Base-by-base conservation (phyloP, 345 rosid species). In the Eucalyptus marginata region DNA sequence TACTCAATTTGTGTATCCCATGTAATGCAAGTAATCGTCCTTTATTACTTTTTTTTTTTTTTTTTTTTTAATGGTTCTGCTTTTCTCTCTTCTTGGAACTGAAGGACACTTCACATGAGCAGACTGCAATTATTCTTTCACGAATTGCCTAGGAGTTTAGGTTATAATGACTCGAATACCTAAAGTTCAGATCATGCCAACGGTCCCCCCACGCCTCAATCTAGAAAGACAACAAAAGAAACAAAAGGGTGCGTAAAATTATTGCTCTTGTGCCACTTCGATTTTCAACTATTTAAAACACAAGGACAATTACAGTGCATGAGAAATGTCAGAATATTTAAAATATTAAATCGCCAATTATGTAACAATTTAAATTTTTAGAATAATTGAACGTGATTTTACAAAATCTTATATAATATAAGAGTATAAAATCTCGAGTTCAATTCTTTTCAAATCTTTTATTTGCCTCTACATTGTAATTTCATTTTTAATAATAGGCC, bases 391-490 rank as follows among this genome's bases (percentile, higher is more conserved):
- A 14, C 3, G 2, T 7, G 5, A 1, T 14, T 7, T 15, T 16
- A 64, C 40, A 7, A 13, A 10, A 76, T 76, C 1, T 3, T 40
- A 76, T 7, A 20, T 76, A 7, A 40, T 40, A 76, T 76, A 0
- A 6, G 0, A 71, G 1, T 2, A 33, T 1, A 18, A 71, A 16
- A 5, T 33, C 1, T 3, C 3, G 7, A 71, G 2, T 71, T 76
- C 47, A 40, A 6, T 10, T 76, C 3, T 76, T 36, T 20, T 6
- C 27, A 20, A 4, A 76, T 11, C 2, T 7, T 3, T 40, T 76
- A 76, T 20, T 36, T 76, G 29, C 5, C 47, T 76, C 15, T 0
- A 2, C 47, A 10, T 0, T 20, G 7, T 40, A 76, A 40, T 40
- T 76, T 4, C 27, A 76, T 15, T 40, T 76, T 36, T 40, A 20